Percentiles rank a stretch among this genome's conserved stretches.
Conservation (phyloP, 164 flowering plant genomes). For the Piper betle region DNA sequence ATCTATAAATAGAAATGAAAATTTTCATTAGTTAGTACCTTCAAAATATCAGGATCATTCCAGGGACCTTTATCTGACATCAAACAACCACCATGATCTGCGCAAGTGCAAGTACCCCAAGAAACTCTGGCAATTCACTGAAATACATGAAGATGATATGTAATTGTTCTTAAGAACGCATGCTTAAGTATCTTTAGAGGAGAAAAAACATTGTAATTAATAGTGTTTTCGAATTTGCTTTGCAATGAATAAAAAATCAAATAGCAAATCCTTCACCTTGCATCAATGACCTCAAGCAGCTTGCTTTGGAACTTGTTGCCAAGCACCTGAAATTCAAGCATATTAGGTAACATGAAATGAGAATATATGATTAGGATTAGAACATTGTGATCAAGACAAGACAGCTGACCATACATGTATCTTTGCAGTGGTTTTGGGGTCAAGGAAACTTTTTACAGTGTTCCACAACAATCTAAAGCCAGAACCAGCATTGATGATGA, state of each 20-base stretch:
- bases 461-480: constrained; percentile 87
- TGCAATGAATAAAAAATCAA: not conserved
- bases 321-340: constrained; percentile 44
- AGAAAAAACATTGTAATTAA: not conserved
- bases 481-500: constrained; percentile 92
- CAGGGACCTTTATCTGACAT: constrained; percentile 38
- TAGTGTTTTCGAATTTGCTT: not conserved
- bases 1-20: not conserved
- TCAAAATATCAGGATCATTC: constrained; percentile 27
- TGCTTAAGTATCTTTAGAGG: too few relatives aligned
- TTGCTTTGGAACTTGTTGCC: constrained; percentile 79
- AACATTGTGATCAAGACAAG: not conserved
- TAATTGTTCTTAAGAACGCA: too few relatives aligned
- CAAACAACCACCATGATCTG: constrained; percentile 30
- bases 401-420: constrained; percentile 48
- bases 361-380: not conserved
- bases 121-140: constrained; percentile 61
- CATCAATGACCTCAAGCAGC: constrained; percentile 83
- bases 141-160: not conserved
- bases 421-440: constrained; percentile 86
- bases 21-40: constrained; percentile 10
- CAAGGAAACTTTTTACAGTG: constrained; percentile 83
- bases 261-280: constrained; percentile 36
- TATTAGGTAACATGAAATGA: not conserved
- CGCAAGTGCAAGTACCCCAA: constrained; percentile 38